Percentiles rank a stretch among this genome's conserved stretches.
phyloP scores from a whole-genome alignment of 2,329 filamentous ascomycete species.

The Alternaria tenuissima region DNA sequence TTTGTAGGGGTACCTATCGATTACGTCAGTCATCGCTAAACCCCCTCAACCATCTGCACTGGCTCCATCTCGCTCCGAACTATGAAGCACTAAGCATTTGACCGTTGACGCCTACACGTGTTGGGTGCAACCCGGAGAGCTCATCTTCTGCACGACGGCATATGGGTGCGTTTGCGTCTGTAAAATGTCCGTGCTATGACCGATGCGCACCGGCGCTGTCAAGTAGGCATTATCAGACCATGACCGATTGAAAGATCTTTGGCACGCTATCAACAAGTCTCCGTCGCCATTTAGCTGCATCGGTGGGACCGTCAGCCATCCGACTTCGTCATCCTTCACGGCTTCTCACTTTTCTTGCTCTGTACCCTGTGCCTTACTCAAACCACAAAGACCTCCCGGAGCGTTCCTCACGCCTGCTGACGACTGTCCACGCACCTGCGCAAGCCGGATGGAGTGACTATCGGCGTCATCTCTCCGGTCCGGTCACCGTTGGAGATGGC shows the following conservation, averaged over 20 bases:
- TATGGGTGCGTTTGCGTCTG: conserved; percentile 9
- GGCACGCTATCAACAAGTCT: conserved; percentile 33
- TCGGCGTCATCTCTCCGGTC: conserved; percentile 16
- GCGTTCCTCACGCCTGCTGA: conserved; percentile 1
- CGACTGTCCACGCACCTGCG: neutral
- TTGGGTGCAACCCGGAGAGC: conserved; percentile 9
- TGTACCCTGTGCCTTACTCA: neutral
- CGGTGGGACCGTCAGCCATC: conserved; percentile 4
- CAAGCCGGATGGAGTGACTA: neutral
- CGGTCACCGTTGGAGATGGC: conserved; percentile 6
- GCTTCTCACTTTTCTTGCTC: neutral
- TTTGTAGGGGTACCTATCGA: conserved; percentile 1
- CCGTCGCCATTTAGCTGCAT: conserved; percentile 25
- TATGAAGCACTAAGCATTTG: conserved; percentile 8
- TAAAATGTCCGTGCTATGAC: conserved; percentile 12
- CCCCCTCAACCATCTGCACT: conserved; percentile 1
- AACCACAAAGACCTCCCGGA: neutral
- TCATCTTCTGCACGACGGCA: conserved; percentile 12
- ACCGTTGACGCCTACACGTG: conserved; percentile 15
- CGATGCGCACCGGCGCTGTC: conserved; percentile 29
- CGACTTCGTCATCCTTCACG: conserved; percentile 2
- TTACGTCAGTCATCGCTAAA: conserved; percentile 13
- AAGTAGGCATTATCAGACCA: conserved; percentile 20
- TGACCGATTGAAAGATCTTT: conserved; percentile 23
- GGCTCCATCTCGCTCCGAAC: neutral